Evolutionary conservation across 495 filamentous ascomycete species (phyloP).

Genomic region (Daldinia loculata): DNA sequence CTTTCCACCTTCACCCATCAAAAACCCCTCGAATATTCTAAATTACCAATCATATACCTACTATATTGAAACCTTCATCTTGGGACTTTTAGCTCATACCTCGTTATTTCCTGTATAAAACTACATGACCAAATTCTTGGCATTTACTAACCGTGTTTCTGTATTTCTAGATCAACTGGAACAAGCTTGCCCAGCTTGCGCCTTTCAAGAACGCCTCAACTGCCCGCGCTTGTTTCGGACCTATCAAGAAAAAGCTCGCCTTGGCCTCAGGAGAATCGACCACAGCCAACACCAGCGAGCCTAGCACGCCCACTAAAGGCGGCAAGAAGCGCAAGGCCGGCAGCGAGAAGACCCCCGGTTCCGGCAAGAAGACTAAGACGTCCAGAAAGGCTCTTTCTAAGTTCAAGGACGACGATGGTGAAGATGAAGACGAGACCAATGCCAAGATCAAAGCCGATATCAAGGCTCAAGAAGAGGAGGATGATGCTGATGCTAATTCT

Average conservation of each 20-base stretch:
- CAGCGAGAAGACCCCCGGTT: not conserved
- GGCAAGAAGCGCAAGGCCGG: conserved; percentile 12
- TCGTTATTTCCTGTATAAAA: not conserved
- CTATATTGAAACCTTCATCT: not conserved
- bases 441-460: not conserved
- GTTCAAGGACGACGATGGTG: not conserved
- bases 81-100: not conserved
- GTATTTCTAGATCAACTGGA: conserved; percentile 22
- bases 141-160: not conserved
- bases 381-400: not conserved
- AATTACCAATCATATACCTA: not conserved
- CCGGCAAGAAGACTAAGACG: conserved; percentile 20
- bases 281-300: not conserved
- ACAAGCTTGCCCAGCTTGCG: conserved; percentile 31
- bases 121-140: not conserved
- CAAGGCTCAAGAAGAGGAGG: not conserved
- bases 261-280: not conserved
- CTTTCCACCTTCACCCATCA: not conserved
- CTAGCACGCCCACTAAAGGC: conserved; percentile 6
- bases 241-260: conserved; percentile 34
- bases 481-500: not conserved
- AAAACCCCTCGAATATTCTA: not conserved
- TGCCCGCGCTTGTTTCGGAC: conserved; percentile 19
- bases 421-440: not conserved
- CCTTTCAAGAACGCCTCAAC: conserved; percentile 26